Evolutionary conservation across 768 basidiomycete genomes (phyloP).

Genomic region (Cystobasidium tubakii): DNA sequence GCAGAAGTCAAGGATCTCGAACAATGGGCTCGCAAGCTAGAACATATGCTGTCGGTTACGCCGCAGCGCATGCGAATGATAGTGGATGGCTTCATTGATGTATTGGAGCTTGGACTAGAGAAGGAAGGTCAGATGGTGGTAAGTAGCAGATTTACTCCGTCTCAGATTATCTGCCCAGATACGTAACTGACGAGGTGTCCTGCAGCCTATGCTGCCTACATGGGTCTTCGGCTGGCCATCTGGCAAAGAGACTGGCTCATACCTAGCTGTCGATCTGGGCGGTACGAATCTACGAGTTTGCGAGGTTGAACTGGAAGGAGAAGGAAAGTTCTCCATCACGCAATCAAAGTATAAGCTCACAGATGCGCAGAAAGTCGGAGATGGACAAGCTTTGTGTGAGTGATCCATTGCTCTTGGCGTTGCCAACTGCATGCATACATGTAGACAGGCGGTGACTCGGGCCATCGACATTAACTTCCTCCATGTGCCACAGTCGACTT

Average conservation of each 20-base stretch:
- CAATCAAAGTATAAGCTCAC: conserved; percentile 95
- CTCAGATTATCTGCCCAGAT: neutral
- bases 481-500: conserved; percentile 69
- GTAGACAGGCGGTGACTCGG: too few relatives aligned
- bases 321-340: conserved; percentile 94
- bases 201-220: conserved; percentile 89
- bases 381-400: conserved; percentile 74
- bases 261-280: conserved; percentile 65
- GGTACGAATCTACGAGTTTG: conserved; percentile 83
- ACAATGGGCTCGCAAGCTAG: conserved; percentile 41
- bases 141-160: conserved; percentile 51
- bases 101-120: conserved; percentile 75
- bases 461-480: too few relatives aligned
- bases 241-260: conserved; percentile 81
- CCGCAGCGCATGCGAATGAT: conserved; percentile 73
- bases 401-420: too few relatives aligned
- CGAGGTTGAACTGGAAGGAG: conserved; percentile 82
- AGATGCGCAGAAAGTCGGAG: conserved; percentile 96
- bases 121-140: conserved; percentile 82
- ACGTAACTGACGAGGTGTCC: neutral
- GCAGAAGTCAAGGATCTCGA: conserved; percentile 40
- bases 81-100: conserved; percentile 84
- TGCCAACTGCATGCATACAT: too few relatives aligned
- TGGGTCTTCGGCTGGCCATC: conserved; percentile 94
- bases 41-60: conserved; percentile 63